phyloP scores from a whole-genome alignment of 148 eudicot genomes.

The Cornus florida region DNA sequence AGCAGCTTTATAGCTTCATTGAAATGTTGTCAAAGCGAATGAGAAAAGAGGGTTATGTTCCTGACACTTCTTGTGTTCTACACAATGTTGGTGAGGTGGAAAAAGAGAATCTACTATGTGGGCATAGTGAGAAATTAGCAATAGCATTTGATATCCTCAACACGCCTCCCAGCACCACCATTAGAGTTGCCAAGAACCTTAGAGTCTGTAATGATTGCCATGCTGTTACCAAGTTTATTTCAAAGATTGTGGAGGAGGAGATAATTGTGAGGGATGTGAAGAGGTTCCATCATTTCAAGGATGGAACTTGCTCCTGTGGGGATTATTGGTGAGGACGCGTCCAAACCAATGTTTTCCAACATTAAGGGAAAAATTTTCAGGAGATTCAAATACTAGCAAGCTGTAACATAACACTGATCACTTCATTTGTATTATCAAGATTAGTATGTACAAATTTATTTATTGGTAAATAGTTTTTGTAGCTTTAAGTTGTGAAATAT shows the following conservation, averaged over 20 bases:
- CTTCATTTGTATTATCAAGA: neutral
- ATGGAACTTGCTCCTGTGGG: constrained; percentile 55
- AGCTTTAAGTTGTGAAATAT: neutral
- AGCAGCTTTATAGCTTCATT: constrained; percentile 39
- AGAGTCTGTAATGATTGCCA: constrained; percentile 70
- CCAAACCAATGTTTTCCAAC: neutral
- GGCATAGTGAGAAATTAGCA: constrained; percentile 61
- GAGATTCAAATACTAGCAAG: constrained; percentile 4
- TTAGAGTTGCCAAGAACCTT: constrained; percentile 65
- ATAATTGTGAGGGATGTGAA: constrained; percentile 54
- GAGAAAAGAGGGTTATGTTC: constrained; percentile 66
- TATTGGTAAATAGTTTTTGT: neutral
- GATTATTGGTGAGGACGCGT: constrained; percentile 48
- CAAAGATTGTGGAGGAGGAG: constrained; percentile 51
- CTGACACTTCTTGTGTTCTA: constrained; percentile 71
- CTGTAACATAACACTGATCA: neutral
- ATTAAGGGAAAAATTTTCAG: neutral
- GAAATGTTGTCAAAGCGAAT: constrained; percentile 43
- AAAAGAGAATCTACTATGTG: constrained; percentile 53
- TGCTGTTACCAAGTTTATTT: constrained; percentile 52
- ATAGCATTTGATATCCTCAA: constrained; percentile 58
- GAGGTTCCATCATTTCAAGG: constrained; percentile 66
- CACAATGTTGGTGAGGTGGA: constrained; percentile 52
- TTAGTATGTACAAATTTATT: neutral
- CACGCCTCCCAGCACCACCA: constrained; percentile 50